Conservation (phyloP, 805 yeast species). For the Candida dendrica region DNA sequence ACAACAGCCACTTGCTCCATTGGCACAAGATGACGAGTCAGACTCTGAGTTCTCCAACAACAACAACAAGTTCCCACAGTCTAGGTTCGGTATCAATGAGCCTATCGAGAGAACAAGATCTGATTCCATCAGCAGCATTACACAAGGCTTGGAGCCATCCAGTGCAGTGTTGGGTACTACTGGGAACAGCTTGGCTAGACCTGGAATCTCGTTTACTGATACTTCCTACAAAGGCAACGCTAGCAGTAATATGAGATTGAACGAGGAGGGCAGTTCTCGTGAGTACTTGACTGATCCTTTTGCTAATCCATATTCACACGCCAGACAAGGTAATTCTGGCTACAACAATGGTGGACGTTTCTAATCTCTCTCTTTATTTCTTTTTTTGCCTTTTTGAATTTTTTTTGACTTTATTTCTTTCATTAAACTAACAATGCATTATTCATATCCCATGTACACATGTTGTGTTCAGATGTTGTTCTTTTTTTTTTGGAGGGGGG, state of each 20-base stretch:
- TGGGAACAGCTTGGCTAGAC: constrained; percentile 9
- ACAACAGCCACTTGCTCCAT: constrained; percentile 16
- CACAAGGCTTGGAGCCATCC: constrained; percentile 14
- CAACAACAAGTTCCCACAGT: no score
- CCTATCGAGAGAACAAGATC: constrained; percentile 10
- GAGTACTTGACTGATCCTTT: constrained; percentile 9
- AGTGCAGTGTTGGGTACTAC: constrained; percentile 18
- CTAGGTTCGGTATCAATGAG: no score
- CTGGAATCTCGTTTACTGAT: constrained; percentile 15
- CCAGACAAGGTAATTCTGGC: constrained; percentile 10
- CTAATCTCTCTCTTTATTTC: background rate
- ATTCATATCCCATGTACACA: no score
- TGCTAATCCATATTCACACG: constrained; percentile 18
- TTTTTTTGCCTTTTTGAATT: background rate
- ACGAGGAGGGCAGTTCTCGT: constrained; percentile 1
- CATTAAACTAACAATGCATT: no score
- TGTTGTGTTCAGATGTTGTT: no score
- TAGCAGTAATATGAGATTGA: background rate
- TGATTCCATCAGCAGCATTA: constrained; percentile 11
- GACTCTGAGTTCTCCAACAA: no score
- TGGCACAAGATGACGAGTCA: constrained; percentile 9
- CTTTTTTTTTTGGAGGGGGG: no score
- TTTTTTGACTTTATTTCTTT: no score
- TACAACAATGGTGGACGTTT: background rate
- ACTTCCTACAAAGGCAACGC: constrained; percentile 13